phyloP scores from a whole-genome alignment of 495 filamentous ascomycete genomes.

The Trichocladium antarcticum region DNA sequence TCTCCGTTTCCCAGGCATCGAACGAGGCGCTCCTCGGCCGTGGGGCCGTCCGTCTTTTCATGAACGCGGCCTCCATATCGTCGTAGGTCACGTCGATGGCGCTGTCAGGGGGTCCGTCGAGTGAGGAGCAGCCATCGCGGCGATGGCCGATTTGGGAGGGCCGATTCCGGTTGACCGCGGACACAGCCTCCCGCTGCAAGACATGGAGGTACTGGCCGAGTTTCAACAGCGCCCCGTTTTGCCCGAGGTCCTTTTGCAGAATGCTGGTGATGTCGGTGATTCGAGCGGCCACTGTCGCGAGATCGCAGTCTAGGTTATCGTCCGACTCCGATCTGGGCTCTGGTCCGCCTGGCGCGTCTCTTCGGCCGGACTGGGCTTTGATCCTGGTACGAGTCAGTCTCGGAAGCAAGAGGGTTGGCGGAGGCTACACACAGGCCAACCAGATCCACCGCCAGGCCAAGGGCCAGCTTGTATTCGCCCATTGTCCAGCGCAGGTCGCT shows the following conservation, averaged over 20 bases:
- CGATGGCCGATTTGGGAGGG: constrained; percentile 5
- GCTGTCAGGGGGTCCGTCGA: constrained; percentile 33
- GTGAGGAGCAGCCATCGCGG: constrained; percentile 16
- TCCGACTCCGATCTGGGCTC: background rate
- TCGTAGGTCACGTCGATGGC: constrained; percentile 33
- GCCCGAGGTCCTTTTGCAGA: constrained; percentile 21
- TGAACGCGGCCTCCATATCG: background rate
- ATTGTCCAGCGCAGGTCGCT: constrained; percentile 27
- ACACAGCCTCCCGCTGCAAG: constrained; percentile 24
- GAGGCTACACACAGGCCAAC: constrained; percentile 27
- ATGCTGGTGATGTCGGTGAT: constrained; percentile 8
- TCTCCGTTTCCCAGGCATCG: constrained; percentile 13
- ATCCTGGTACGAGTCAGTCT: constrained; percentile 1
- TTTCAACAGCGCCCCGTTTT: constrained; percentile 22
- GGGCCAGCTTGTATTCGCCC: constrained; percentile 29
- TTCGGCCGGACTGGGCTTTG: background rate
- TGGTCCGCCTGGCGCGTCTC: background rate
- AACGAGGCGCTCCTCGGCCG: background rate
- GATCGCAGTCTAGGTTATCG: constrained; percentile 4
- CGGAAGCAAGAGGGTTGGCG: background rate
- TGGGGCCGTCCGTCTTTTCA: background rate
- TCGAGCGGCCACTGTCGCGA: constrained; percentile 3
- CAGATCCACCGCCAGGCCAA: constrained; percentile 35
- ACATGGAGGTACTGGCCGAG: constrained; percentile 29
- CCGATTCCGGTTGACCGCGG: constrained; percentile 8